Conservation (phyloP, 163 green algal species). For the Coccomyxa subellipsoidea region DNA sequence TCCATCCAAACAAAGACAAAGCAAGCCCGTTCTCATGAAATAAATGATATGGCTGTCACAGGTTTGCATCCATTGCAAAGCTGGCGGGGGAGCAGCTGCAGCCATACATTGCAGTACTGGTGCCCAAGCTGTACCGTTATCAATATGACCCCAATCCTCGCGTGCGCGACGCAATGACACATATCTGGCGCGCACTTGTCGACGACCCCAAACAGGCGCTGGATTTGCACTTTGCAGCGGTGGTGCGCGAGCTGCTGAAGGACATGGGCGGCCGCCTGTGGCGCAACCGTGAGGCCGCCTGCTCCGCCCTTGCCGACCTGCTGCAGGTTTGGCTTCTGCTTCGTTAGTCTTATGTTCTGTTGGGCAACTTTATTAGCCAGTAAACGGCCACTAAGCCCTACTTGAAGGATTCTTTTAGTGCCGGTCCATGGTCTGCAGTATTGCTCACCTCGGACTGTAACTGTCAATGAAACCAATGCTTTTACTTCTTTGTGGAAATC, state of each 20-base stretch:
- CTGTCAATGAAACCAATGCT: no score
- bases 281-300: constrained; percentile 76
- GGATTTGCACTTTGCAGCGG: constrained; percentile 62
- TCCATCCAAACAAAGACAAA: no score
- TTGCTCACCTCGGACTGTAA: no score
- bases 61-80: constrained; percentile 75
- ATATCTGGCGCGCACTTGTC: constrained; percentile 65
- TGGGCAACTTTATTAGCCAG: no score
- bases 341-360: no score
- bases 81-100: constrained; percentile 59
- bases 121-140: constrained; percentile 73
- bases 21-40: no score
- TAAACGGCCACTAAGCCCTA: no score
- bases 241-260: constrained; percentile 58
- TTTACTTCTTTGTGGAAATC: no score
- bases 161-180: constrained; percentile 77
- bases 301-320: constrained; percentile 66
- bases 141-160: constrained; percentile 67
- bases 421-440: no score
- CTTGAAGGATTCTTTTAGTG: no score
- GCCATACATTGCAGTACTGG: constrained; percentile 60
- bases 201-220: constrained; percentile 59
- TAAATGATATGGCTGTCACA: constrained; percentile 30
- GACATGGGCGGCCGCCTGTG: constrained; percentile 76
- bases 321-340: constrained; percentile 54